Base-by-base conservation (phyloP, 2,329 filamentous ascomycete species). In the Sclerotinia glacialis region DNA sequence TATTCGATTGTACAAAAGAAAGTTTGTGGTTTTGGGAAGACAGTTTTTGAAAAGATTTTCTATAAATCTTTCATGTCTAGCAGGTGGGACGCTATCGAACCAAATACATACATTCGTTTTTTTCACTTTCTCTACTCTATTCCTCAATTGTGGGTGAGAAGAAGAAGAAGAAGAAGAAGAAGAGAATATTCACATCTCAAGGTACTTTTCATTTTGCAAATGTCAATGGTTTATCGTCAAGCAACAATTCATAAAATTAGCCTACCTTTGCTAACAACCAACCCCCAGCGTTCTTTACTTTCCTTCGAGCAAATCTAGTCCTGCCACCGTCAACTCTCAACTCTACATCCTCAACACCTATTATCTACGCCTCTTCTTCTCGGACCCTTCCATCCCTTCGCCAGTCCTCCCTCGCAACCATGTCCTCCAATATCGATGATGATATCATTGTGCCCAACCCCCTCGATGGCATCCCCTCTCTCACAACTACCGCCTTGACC, bases 281-380 rank as follows among this genome's bases (percentile, higher is more conserved):
- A 23, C n/a, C 44, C 46, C 54, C 78, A 95, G 91, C 91, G 34
- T 95, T 95, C 81, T 89, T 95, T 78, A 89, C 87, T 66, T 94
- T 92, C 72, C 83, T 95, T 21, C 87, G 90, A 72, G 90, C 90
- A 70, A 95, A 95, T 75, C 85, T 95, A 65, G 88, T 89, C 72
- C 86, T 94, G 67, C 83, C 82, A 62, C 80, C 81, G 63, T 75
- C 73, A 28, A 71, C 81, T 42, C 75, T 72, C 26, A 80, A 81
- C 55, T 87, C 89, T 59, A 83, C 86, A 68, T 81, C 83, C 66
- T 89, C 85, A 68, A 91, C 89, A 31, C 88, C 89, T 26, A 83
- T 85, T 73, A 80, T 88, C 75, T 80, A 84, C 78, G 81, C 88
- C 71, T 78, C 81, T 67, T 78, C 82, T 72, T 78, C 78, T 23